Evolutionary conservation across 2,329 filamentous ascomycete species (phyloP).

Genomic region (Gyromitra esculenta): DNA sequence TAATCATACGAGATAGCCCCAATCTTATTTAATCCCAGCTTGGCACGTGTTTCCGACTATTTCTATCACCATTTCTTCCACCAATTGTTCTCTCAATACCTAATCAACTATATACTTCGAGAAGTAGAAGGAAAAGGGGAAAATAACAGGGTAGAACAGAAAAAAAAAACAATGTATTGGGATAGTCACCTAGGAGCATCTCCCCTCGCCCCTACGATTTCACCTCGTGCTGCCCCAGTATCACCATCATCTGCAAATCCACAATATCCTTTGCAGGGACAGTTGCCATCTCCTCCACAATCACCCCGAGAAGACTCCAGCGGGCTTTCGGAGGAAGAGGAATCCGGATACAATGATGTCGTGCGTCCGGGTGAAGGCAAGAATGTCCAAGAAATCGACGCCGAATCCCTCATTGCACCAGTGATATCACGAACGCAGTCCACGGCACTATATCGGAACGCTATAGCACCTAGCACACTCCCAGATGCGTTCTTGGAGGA

Average conservation of each 20-base stretch:
- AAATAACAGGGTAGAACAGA: background rate
- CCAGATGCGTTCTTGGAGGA: conserved; percentile 2
- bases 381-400: conserved; percentile 53
- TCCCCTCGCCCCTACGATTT: background rate
- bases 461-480: conserved; percentile 7
- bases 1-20: background rate
- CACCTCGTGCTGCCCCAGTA: background rate
- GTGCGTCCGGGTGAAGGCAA: conserved; percentile 29
- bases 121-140: background rate
- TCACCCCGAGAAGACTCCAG: conserved; percentile 25
- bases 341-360: conserved; percentile 32
- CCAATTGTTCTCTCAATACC: background rate
- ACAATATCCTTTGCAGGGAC: background rate
- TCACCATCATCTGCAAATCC: background rate
- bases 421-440: conserved; percentile 56
- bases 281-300: conserved; percentile 7
- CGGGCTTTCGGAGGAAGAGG: conserved; percentile 33
- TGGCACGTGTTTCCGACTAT: conserved; percentile 25
- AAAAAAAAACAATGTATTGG: background rate
- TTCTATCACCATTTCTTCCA: conserved; percentile 9
- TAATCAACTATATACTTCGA: background rate
- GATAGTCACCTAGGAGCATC: conserved; percentile 12
- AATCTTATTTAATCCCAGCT: conserved; percentile 1
- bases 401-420: conserved; percentile 55
- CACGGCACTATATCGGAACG: conserved; percentile 43